These are phyloP conservation scores for Fagopyrum tataricum DNA, from an alignment of 148 eudicot genomes.

Conservation along the genomic window DNA sequence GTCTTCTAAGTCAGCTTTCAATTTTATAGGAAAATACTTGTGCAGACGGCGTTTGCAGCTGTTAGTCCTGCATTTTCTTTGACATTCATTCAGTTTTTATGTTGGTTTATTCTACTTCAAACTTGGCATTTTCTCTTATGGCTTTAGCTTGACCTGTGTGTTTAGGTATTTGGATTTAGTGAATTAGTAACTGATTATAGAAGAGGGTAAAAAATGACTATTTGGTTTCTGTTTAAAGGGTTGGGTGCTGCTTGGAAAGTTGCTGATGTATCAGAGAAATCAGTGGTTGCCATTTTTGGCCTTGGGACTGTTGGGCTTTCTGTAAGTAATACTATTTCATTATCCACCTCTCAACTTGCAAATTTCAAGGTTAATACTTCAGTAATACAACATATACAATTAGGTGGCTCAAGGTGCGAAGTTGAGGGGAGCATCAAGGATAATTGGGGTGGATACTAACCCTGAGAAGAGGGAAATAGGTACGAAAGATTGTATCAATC, in stretches of 20 bases:
- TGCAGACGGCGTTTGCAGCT: not conserved
- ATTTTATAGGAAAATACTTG: not conserved
- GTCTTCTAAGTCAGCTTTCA: not conserved
- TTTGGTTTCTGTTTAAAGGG: conserved; percentile 33
- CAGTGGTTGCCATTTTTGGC: conserved; percentile 79
- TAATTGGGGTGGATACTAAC: conserved; percentile 82
- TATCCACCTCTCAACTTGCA: not conserved
- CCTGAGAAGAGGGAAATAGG: conserved; percentile 57
- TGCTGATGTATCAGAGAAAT: conserved; percentile 67
- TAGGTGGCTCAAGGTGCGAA: conserved; percentile 34
- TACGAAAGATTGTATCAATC: conserved; percentile 15
- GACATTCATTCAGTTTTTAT: not conserved
- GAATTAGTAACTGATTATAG: not conserved
- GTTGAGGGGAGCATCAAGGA: conserved; percentile 63
- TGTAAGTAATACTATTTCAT: conserved; percentile 36
- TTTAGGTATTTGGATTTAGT: not conserved
- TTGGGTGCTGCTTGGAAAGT: conserved; percentile 98
- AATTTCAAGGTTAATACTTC: not conserved
- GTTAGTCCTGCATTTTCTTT: not conserved
- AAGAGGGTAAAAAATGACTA: not conserved
- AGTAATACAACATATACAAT: not conserved
- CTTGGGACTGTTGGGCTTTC: conserved; percentile 98
- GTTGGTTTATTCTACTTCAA: not conserved
- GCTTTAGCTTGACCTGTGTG: not conserved
- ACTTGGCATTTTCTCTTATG: not conserved